Conservation (phyloP, 805 yeast species). For the Lipomyces sp. region DNA sequence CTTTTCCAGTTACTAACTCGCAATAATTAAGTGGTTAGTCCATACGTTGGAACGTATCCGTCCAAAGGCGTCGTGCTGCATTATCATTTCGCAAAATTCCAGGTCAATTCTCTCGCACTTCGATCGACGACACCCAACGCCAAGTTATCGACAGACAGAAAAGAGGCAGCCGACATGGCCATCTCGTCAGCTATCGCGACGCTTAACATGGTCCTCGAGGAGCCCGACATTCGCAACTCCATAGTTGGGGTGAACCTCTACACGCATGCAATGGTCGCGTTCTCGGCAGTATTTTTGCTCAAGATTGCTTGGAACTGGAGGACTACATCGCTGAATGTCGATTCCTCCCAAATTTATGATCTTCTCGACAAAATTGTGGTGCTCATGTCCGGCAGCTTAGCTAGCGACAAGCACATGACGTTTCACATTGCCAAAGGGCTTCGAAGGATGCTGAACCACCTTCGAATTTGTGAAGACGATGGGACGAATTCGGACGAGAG, state of each 20-base stretch:
- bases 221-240: background rate
- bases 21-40: slow-evolving; percentile 1
- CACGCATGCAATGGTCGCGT: slow-evolving; percentile 7
- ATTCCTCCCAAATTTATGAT: background rate
- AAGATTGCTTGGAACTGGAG: slow-evolving; percentile 10
- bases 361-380: background rate
- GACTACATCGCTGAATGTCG: background rate
- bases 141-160: slow-evolving; percentile 4
- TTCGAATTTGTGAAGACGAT: background rate
- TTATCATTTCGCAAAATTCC: slow-evolving; percentile 9
- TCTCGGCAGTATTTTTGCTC: slow-evolving; percentile 7
- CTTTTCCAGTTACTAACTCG: background rate
- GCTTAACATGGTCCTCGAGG: slow-evolving; percentile 6
- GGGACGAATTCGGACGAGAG: background rate
- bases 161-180: slow-evolving; percentile 7
- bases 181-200: slow-evolving; percentile 7
- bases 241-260: slow-evolving; percentile 2
- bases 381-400: background rate
- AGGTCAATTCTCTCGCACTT: background rate
- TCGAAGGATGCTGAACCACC: background rate
- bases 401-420: slow-evolving; percentile 3
- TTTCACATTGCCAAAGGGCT: slow-evolving; percentile 5
- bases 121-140: slow-evolving; percentile 1
- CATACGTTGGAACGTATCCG: slow-evolving; percentile 1
- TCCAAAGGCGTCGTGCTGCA: slow-evolving; percentile 3